Conservation (phyloP, 148 eudicot species). For the Limonium bicolor region DNA sequence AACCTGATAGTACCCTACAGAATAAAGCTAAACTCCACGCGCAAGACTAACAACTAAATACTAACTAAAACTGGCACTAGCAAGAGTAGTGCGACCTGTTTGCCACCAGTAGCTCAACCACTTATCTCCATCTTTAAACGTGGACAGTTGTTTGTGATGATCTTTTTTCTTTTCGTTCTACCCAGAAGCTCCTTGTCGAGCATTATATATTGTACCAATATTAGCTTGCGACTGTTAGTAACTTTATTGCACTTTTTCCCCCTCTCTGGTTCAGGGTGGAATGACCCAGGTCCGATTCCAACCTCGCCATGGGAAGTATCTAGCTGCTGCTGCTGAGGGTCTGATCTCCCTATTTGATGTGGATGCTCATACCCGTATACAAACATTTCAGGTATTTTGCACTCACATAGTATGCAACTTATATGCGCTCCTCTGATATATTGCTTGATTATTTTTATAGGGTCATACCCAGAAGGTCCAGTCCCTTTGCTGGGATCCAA, state of each 20-base stretch:
- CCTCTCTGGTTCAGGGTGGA: slow-evolving; percentile 6
- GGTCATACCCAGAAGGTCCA: slow-evolving; percentile 31
- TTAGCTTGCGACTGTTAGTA: not conserved
- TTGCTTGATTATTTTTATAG: slow-evolving; percentile 11
- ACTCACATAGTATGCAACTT: not conserved
- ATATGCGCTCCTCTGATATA: not conserved
- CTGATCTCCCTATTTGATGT: slow-evolving; percentile 17
- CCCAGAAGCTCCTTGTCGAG: too few species aligned
- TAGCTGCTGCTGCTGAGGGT: slow-evolving; percentile 24
- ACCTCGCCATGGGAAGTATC: slow-evolving; percentile 9
- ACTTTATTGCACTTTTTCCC: not conserved
- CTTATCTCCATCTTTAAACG: too few species aligned
- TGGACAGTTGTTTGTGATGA: too few species aligned
- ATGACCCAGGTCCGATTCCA: slow-evolving; percentile 13
- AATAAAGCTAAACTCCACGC: too few species aligned
- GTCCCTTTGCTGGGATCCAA: slow-evolving; percentile 43
- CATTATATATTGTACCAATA: too few species aligned
- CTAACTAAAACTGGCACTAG: too few species aligned
- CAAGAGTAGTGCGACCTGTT: too few species aligned
- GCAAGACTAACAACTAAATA: too few species aligned
- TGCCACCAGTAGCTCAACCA: too few species aligned
- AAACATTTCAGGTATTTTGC: slow-evolving; percentile 15
- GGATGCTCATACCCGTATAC: slow-evolving; percentile 9
- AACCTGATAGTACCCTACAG: too few species aligned
- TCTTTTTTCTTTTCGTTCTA: too few species aligned